phyloP scores from a whole-genome alignment of 441 rosid species.

The Kokia cookei region DNA sequence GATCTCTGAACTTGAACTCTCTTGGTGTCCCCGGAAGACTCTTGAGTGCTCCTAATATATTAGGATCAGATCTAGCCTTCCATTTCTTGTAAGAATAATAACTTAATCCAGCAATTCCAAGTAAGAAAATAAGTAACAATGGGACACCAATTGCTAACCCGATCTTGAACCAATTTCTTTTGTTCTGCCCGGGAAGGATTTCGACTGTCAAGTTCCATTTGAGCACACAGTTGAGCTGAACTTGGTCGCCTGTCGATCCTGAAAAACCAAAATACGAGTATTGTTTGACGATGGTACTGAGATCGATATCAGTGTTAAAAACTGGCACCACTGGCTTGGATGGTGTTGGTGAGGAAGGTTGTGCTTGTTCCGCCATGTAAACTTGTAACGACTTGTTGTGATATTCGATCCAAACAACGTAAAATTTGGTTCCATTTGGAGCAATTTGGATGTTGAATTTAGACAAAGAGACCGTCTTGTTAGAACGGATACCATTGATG shows the following conservation, averaged over 20 bases:
- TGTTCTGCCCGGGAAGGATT: background rate
- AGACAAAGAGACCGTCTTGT: slow-evolving; percentile 20
- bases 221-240: slow-evolving; percentile 42
- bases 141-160: slow-evolving; percentile 22
- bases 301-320: slow-evolving; percentile 29
- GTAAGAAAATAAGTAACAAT: slow-evolving; percentile 1
- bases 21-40: slow-evolving; percentile 47
- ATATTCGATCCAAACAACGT: slow-evolving; percentile 41
- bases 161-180: slow-evolving; percentile 5
- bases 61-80: slow-evolving; percentile 21
- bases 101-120: slow-evolving; percentile 7
- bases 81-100: slow-evolving; percentile 15
- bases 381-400: slow-evolving; percentile 16
- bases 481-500: slow-evolving; percentile 36
- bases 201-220: slow-evolving; percentile 47
- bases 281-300: slow-evolving; percentile 25
- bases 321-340: slow-evolving; percentile 22
- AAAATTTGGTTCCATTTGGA: slow-evolving; percentile 14
- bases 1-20: slow-evolving; percentile 39
- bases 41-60: slow-evolving; percentile 34
- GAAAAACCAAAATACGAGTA: slow-evolving; percentile 48
- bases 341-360: background rate
- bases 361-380: slow-evolving; percentile 29
- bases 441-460: slow-evolving; percentile 25
- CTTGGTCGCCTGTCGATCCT: slow-evolving; percentile 36